A percentile compares a stretch with the other conserved stretches of the same genome.
Conservation (phyloP, 345 rosid genomes). For the Murraya paniculata region DNA sequence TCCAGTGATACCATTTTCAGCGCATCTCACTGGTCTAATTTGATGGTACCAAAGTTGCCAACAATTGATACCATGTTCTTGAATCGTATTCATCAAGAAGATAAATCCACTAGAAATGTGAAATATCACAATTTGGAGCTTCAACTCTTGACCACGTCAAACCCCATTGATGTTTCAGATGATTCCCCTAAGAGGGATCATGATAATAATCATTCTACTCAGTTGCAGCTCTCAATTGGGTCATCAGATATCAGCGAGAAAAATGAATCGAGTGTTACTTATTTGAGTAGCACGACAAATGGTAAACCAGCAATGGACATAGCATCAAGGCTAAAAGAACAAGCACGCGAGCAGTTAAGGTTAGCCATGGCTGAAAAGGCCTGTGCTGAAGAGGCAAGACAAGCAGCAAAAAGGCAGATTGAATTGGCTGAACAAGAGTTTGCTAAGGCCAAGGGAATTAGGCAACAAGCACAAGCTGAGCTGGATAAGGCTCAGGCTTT, state of each 20-base stretch:
- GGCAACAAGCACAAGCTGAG: conserved; percentile 81
- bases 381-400: conserved; percentile 62
- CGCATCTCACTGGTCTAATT: conserved; percentile 42
- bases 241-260: conserved; percentile 39
- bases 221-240: conserved; percentile 63
- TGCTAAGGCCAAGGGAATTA: conserved; percentile 67
- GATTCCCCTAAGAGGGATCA: conserved; percentile 32
- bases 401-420: conserved; percentile 60
- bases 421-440: conserved; percentile 82
- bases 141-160: conserved; percentile 45
- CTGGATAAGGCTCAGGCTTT: conserved; percentile 60
- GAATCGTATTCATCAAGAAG: conserved; percentile 17
- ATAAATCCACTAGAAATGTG: conserved; percentile 16
- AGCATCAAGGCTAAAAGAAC: conserved; percentile 32
- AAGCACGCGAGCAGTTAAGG: conserved; percentile 40
- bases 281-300: conserved; percentile 1
- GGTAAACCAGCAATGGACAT: conserved; percentile 21
- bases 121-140: conserved; percentile 60
- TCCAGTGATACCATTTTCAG: conserved; percentile 50
- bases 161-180: conserved; percentile 20
- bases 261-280: conserved; percentile 20
- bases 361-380: conserved; percentile 61
- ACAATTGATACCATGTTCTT: conserved; percentile 23
- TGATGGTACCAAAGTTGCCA: conserved; percentile 31
- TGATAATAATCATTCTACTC: conserved; percentile 38